phyloP scores from a whole-genome alignment of 2,329 filamentous ascomycete species.

The Chaetothyriales sp. region DNA sequence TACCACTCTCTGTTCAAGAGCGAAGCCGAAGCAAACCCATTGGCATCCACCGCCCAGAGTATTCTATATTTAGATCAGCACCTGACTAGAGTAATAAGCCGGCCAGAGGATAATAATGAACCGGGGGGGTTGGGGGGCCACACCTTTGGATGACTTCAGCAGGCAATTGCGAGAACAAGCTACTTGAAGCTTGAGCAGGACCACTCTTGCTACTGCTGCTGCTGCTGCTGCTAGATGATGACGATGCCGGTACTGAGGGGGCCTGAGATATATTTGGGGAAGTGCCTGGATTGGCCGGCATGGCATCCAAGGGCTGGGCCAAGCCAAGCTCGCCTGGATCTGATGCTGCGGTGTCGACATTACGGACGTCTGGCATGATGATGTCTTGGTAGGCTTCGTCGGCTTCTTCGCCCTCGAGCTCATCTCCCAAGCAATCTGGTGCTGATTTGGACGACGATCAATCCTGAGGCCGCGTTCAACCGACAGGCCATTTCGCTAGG shows the following conservation, averaged over 20 bases:
- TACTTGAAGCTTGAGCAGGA: not conserved
- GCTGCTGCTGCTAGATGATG: too few species aligned
- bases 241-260: not conserved
- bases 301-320: not conserved
- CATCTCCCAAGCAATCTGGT: not conserved
- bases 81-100: not conserved
- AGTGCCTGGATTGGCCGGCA: not conserved
- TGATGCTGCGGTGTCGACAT: not conserved
- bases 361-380: not conserved
- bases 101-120: not conserved
- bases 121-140: not conserved
- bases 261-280: not conserved
- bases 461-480: not conserved
- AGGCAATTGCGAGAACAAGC: conserved; percentile 11
- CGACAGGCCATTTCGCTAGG: not conserved
- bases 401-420: not conserved
- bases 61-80: conserved; percentile 23
- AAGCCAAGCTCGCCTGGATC: not conserved
- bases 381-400: not conserved
- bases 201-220: not conserved
- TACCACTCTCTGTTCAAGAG: conserved; percentile 33
- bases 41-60: conserved; percentile 31
- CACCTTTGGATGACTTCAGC: conserved; percentile 14
- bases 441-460: not conserved
- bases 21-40: conserved; percentile 32